Conservation (phyloP, 1,284 basidiomycete genomes). For the Exobasidium cylindrosporum region DNA sequence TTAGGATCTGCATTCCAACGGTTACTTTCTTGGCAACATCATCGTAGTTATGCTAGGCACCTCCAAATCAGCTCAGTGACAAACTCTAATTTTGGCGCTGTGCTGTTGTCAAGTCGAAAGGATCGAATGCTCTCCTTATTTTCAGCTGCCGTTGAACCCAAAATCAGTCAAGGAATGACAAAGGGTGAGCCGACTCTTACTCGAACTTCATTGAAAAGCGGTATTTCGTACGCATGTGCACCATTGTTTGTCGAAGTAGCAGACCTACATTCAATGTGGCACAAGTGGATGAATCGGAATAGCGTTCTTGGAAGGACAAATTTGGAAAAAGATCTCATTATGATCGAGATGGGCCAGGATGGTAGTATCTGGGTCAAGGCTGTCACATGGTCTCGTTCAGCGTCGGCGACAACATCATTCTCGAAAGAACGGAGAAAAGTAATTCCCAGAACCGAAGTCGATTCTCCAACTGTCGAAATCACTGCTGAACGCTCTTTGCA, state of each 20-base stretch:
- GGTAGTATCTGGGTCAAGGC: background rate
- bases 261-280: background rate
- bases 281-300: background rate
- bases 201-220: background rate
- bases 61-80: background rate
- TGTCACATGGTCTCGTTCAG: background rate
- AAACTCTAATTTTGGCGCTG: background rate
- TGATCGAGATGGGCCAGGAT: background rate
- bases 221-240: background rate
- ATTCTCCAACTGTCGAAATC: background rate
- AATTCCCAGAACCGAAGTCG: background rate
- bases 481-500: background rate
- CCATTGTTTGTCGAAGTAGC: background rate
- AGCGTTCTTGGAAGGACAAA: background rate
- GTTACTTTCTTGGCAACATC: slow-evolving; percentile 1
- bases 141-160: background rate
- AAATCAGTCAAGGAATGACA: background rate
- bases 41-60: background rate
- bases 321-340: background rate
- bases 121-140: background rate
- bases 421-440: background rate
- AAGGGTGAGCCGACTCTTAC: background rate
- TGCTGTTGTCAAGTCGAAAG: background rate
- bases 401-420: background rate
- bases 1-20: background rate